Percentiles rank a stretch among this genome's conserved stretches.
phyloP scores from a whole-genome alignment of 441 rosid genomes.

The Metrosideros polymorpha region DNA sequence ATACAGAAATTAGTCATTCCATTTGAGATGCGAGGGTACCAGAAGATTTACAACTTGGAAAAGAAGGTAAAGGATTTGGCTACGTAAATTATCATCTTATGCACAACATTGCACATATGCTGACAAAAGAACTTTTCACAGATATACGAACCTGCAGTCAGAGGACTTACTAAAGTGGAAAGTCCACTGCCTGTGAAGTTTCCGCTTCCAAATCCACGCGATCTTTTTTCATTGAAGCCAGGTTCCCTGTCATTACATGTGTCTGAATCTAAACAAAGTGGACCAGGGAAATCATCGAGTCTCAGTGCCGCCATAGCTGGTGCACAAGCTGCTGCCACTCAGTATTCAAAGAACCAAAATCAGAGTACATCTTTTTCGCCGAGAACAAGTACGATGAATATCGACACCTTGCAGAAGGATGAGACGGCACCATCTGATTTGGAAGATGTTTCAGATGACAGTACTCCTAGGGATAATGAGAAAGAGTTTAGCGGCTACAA shows the following conservation, averaged over 20 bases:
- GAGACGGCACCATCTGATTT: conserved; percentile 2
- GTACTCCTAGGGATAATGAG: conserved; percentile 6
- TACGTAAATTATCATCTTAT: background rate
- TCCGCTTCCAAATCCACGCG: conserved; percentile 56
- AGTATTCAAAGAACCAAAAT: conserved; percentile 42
- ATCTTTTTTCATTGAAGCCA: conserved; percentile 64
- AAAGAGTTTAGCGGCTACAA: conserved; percentile 18
- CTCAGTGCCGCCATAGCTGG: conserved; percentile 67
- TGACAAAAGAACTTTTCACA: conserved; percentile 8
- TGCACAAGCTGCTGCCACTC: conserved; percentile 77
- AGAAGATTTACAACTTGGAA: conserved; percentile 83
- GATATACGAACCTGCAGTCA: conserved; percentile 62
- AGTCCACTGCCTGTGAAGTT: conserved; percentile 51
- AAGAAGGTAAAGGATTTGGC: conserved; percentile 43
- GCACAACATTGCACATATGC: background rate
- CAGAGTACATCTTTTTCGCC: background rate
- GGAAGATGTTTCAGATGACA: conserved; percentile 6
- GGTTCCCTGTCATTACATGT: conserved; percentile 34
- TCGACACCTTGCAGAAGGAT: conserved; percentile 10
- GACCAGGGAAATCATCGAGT: conserved; percentile 32
- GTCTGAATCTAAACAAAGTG: conserved; percentile 16
- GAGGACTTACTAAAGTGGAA: conserved; percentile 54
- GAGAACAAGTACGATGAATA: conserved; percentile 7
- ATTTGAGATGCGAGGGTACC: conserved; percentile 86
- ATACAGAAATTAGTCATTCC: conserved; percentile 66